Percentiles rank a stretch among this genome's conserved stretches.
phyloP scores from a whole-genome alignment of 495 filamentous ascomycete genomes.

The Hypoxylon fragiforme region DNA sequence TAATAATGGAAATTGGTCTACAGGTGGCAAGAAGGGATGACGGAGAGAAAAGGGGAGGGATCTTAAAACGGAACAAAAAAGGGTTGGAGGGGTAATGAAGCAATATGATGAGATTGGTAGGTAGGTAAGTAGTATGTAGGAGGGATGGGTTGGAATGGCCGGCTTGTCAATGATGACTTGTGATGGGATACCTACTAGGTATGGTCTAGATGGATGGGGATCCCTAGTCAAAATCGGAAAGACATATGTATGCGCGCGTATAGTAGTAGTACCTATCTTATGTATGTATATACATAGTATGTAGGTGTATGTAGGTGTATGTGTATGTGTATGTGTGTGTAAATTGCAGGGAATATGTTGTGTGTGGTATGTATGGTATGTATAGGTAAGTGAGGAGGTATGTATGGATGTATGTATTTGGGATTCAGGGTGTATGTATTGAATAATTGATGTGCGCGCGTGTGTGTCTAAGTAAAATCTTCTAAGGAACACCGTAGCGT shows the following conservation, averaged over 20 bases:
- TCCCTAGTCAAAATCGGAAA: slow-evolving; percentile 29
- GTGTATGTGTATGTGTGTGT: slow-evolving; percentile 4
- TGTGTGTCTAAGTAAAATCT: too few species aligned
- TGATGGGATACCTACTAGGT: slow-evolving; percentile 25
- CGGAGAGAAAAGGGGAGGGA: slow-evolving; percentile 16
- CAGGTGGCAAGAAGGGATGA: slow-evolving; percentile 23
- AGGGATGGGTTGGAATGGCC: slow-evolving; percentile 30
- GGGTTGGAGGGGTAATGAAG: slow-evolving; percentile 34
- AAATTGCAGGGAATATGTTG: too few species aligned
- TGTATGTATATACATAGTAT: too few species aligned
- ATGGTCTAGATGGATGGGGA: slow-evolving; percentile 34
- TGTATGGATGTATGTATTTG: slow-evolving; percentile 5
- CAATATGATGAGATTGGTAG: slow-evolving; percentile 36
- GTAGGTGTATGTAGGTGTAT: not conserved
- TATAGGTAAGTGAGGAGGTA: not conserved
- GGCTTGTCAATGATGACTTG: slow-evolving; percentile 32
- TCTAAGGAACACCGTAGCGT: not conserved
- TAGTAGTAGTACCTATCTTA: not conserved
- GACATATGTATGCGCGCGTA: slow-evolving; percentile 3
- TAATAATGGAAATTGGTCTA: slow-evolving; percentile 10
- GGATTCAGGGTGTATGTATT: too few species aligned
- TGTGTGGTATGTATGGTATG: not conserved
- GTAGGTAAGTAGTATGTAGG: slow-evolving; percentile 18
- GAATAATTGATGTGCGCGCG: too few species aligned
- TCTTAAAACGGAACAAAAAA: slow-evolving; percentile 7